Evolutionary conservation across 208 protist species (phyloP).

Genomic region (Acanthamoeba lenticulata): DNA sequence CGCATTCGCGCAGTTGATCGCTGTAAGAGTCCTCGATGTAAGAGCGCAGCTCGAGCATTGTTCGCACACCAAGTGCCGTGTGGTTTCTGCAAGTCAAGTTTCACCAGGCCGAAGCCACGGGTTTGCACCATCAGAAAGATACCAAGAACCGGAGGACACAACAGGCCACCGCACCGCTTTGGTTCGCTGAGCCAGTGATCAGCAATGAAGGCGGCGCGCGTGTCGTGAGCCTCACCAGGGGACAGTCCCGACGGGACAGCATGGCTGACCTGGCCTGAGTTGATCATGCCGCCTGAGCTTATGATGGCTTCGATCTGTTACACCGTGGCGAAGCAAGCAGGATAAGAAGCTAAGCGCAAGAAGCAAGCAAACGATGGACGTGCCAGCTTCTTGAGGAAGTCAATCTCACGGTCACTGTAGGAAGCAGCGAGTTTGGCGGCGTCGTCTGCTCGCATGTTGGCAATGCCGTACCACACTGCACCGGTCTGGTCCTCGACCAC

Average conservation of each 20-base stretch:
- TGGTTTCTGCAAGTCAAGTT: neutral
- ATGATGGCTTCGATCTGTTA: neutral
- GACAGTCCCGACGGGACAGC: neutral
- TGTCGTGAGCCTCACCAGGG: neutral
- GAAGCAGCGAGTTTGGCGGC: neutral
- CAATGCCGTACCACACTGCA: neutral
- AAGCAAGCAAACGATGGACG: neutral
- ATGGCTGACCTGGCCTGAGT: neutral
- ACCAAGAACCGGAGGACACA: neutral
- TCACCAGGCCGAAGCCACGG: neutral
- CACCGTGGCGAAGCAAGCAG: neutral
- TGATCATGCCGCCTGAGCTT: neutral
- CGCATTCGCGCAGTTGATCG: constrained; percentile 31
- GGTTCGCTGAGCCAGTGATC: constrained; percentile 40
- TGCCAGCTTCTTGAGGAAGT: constrained; percentile 31
- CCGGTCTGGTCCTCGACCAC: constrained; percentile 2
- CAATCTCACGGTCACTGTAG: constrained; percentile 6
- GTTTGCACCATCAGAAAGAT: too few species aligned
- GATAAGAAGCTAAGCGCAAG: neutral
- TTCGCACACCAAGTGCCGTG: neutral
- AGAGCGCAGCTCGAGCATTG: constrained; percentile 15
- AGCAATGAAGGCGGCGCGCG: neutral
- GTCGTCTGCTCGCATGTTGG: constrained; percentile 32
- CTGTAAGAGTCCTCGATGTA: neutral
- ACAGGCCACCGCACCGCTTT: neutral